phyloP scores from a whole-genome alignment of 1,284 basidiomycete species.

The Peniophora sp. region DNA sequence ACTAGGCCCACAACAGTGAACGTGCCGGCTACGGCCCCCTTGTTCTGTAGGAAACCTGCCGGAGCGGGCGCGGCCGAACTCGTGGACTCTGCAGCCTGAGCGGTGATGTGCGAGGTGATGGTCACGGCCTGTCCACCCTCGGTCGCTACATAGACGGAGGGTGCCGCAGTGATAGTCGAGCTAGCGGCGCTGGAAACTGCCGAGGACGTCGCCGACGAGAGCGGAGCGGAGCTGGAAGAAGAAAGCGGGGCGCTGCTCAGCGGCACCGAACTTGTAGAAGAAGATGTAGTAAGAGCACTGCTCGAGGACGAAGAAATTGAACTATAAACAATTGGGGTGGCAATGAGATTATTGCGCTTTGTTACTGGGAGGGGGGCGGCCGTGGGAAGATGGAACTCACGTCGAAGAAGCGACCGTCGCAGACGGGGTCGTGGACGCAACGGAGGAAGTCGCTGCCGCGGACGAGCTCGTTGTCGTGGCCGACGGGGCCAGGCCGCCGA shows the following conservation, averaged over 20 bases:
- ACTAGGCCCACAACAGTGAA: constrained; percentile 48
- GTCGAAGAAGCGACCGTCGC: constrained; percentile 5
- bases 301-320: constrained; percentile 8
- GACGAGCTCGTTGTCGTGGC: constrained; percentile 8
- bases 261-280: neutral
- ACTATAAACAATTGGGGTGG: constrained; percentile 3
- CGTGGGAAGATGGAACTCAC: constrained; percentile 1
- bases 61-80: constrained; percentile 11
- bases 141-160: constrained; percentile 3
- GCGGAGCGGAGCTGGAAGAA: constrained; percentile 5
- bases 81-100: constrained; percentile 7
- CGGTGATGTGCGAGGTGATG: constrained; percentile 14
- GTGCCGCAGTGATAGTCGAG: constrained; percentile 7
- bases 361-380: constrained; percentile 1
- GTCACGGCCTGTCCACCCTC: constrained; percentile 15
- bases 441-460: constrained; percentile 14
- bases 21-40: constrained; percentile 46
- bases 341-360: neutral
- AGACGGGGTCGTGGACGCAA: constrained; percentile 6
- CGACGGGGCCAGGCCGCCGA: constrained; percentile 2
- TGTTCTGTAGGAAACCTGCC: constrained; percentile 52
- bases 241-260: constrained; percentile 3
- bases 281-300: constrained; percentile 4
- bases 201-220: constrained; percentile 5
- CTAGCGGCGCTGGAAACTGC: constrained; percentile 2